These are phyloP conservation scores for Thamnidium elegans DNA, from an alignment of 192 early-diverging fungal species.

Conservation along the genomic window DNA sequence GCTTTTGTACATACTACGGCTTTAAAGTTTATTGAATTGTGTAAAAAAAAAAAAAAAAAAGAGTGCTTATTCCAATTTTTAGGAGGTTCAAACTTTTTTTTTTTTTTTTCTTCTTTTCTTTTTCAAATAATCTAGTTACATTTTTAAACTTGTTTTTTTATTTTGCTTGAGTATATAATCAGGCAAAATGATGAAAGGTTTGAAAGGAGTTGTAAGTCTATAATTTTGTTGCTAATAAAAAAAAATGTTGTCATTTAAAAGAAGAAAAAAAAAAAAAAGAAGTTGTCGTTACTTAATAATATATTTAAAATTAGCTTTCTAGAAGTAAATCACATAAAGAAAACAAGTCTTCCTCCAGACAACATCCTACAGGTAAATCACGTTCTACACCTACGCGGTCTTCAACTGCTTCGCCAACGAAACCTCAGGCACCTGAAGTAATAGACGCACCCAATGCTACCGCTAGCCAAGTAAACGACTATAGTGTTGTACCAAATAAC, in stretches of 20 bases:
- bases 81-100: conserved; percentile 1
- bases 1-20: too few species aligned
- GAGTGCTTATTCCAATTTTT: too few species aligned
- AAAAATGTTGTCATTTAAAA: too few species aligned
- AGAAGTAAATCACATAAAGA: conserved; percentile 20
- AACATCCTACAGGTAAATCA: background rate
- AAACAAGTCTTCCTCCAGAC: background rate
- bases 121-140: background rate
- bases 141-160: background rate
- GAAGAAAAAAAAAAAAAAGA: background rate
- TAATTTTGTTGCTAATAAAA: background rate
- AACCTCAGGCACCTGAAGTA: background rate
- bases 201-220: conserved; percentile 29
- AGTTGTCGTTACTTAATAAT: background rate
- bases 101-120: background rate
- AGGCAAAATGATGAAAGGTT: conserved; percentile 32
- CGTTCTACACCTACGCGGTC: background rate
- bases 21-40: too few species aligned
- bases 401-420: background rate
- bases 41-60: too few species aligned
- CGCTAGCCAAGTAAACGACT: background rate
- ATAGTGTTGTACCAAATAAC: background rate
- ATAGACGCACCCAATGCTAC: background rate
- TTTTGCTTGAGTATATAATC: background rate
- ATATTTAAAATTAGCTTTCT: conserved; percentile 7